phyloP scores from a whole-genome alignment of 257 asterid species.

The Misopates orontium region DNA sequence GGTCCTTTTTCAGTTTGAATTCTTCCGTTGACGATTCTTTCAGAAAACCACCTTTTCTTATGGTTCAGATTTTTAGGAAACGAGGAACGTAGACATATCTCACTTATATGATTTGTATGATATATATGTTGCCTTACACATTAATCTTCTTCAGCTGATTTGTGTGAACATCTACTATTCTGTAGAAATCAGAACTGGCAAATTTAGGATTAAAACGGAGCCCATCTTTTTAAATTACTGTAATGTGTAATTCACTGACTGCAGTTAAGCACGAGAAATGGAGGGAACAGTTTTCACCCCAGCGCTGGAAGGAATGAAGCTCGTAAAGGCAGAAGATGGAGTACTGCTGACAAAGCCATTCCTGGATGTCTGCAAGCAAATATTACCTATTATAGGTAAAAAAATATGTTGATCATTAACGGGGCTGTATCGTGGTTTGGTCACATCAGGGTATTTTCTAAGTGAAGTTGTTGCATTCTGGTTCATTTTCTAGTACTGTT shows the following conservation, averaged over 20 bases:
- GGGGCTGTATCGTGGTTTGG: constrained; percentile 8
- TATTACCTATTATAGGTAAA: constrained; percentile 85
- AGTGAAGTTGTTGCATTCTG: not conserved
- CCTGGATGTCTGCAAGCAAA: constrained; percentile 88
- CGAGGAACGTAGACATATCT: too few species aligned
- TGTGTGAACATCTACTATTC: not conserved
- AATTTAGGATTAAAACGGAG: not conserved
- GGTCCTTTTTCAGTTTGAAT: too few species aligned
- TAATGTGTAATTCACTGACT: constrained; percentile 9
- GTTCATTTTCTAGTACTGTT: not conserved
- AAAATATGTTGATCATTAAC: constrained; percentile 15
- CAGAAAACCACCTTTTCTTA: too few species aligned
- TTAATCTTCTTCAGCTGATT: too few species aligned
- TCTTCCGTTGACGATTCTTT: too few species aligned
- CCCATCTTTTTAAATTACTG: not conserved
- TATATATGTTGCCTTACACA: too few species aligned
- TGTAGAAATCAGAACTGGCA: not conserved
- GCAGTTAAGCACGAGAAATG: constrained; percentile 51
- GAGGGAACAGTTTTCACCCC: constrained; percentile 88
- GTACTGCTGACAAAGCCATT: constrained; percentile 81
- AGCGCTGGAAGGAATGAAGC: constrained; percentile 89
- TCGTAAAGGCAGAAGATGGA: constrained; percentile 81
- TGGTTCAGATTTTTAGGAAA: too few species aligned
- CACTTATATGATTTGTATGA: too few species aligned
- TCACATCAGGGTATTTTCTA: constrained; percentile 15